These are phyloP conservation scores for Clarireedia hainanense DNA, from an alignment of 2,329 filamentous ascomycete species.

Conservation along the genomic window DNA sequence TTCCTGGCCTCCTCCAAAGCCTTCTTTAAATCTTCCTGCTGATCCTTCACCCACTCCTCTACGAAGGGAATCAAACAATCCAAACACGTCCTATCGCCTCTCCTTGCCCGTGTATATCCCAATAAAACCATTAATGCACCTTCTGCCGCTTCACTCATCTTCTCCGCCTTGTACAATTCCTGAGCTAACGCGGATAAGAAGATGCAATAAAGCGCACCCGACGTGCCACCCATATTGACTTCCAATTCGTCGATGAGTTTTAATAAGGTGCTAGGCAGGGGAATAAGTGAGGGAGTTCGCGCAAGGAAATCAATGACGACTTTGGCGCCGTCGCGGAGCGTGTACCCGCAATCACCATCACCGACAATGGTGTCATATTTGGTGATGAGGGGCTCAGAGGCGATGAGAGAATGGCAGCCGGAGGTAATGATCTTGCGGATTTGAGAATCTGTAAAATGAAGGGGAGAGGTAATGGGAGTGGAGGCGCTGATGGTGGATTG, in stretches of 20 bases:
- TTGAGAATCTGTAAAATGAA: constrained; percentile 14
- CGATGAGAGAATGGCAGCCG: constrained; percentile 20
- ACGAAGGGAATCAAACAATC: constrained; percentile 29
- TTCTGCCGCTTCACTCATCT: background rate
- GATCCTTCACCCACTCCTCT: constrained; percentile 25
- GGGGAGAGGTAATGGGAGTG: constrained; percentile 4
- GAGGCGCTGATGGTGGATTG: background rate
- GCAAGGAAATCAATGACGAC: constrained; percentile 27
- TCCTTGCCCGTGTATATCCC: constrained; percentile 24
- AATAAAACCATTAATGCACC: constrained; percentile 16
- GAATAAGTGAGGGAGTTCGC: constrained; percentile 11
- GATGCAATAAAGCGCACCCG: constrained; percentile 28
- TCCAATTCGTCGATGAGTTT: constrained; percentile 25
- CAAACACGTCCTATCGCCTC: constrained; percentile 28
- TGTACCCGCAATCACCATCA: constrained; percentile 29
- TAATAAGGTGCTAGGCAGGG: constrained; percentile 16
- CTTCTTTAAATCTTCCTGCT: constrained; percentile 34
- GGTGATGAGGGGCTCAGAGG: constrained; percentile 44
- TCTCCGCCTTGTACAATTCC: constrained; percentile 8
- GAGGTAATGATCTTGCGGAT: constrained; percentile 16
- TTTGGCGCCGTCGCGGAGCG: constrained; percentile 23
- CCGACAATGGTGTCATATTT: constrained; percentile 37
- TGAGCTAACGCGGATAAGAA: constrained; percentile 23
- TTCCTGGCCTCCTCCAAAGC: constrained; percentile 40
- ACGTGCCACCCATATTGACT: constrained; percentile 29